Conservation (phyloP, 345 rosid species). For the Atalantia buxifolia region DNA sequence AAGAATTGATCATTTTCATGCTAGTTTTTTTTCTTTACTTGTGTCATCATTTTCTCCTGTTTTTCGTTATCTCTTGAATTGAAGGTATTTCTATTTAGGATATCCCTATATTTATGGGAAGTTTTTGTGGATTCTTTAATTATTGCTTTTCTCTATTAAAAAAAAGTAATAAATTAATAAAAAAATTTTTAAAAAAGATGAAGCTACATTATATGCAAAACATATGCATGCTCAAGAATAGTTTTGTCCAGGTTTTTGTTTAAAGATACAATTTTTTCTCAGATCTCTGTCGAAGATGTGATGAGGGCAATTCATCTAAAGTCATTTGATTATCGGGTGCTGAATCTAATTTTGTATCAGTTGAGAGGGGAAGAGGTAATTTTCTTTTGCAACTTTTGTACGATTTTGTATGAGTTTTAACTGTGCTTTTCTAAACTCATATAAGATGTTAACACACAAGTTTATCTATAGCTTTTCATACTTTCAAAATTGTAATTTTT, state of each 20-base stretch:
- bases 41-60: background rate
- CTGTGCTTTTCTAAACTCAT: background rate
- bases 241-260: background rate
- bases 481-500: background rate
- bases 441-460: background rate
- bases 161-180: too few relatives aligned
- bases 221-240: background rate
- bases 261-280: constrained; percentile 9
- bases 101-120: background rate
- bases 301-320: constrained; percentile 76
- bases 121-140: background rate
- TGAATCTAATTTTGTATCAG: constrained; percentile 79
- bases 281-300: constrained; percentile 70
- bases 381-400: background rate
- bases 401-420: background rate
- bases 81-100: background rate
- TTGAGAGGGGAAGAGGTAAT: constrained; percentile 64
- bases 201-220: background rate
- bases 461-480: background rate
- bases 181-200: too few relatives aligned
- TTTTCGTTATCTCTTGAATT: background rate
- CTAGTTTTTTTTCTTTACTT: background rate
- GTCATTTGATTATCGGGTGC: constrained; percentile 80
- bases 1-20: background rate
- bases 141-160: background rate